These are phyloP conservation scores for Colletotrichum karsti DNA, from an alignment of 2,329 filamentous ascomycete genomes.

Conservation along the genomic window DNA sequence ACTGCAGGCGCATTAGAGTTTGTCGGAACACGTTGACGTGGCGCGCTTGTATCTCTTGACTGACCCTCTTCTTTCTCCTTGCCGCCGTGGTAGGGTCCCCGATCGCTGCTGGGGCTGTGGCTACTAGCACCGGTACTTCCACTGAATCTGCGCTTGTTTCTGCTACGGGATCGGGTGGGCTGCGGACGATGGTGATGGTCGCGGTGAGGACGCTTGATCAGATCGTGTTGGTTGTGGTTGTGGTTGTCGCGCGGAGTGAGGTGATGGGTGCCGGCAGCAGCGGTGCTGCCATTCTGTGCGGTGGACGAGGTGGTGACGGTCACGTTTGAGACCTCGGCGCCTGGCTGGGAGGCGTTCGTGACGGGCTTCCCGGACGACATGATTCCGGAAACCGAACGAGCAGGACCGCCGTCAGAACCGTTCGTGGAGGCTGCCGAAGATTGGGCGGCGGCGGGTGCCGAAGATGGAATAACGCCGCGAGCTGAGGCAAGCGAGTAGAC, in stretches of 20 bases:
- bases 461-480: slow-evolving; percentile 59
- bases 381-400: slow-evolving; percentile 54
- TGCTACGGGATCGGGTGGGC: slow-evolving; percentile 70
- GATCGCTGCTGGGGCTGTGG: slow-evolving; percentile 80
- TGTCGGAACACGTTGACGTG: slow-evolving; percentile 26
- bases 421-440: slow-evolving; percentile 62
- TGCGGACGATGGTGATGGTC: slow-evolving; percentile 47
- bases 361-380: slow-evolving; percentile 54
- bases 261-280: slow-evolving; percentile 52
- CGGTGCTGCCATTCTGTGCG: slow-evolving; percentile 42
- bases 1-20: slow-evolving; percentile 43
- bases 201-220: slow-evolving; percentile 43
- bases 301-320: slow-evolving; percentile 62
- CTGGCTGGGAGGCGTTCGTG: slow-evolving; percentile 53
- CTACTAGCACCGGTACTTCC: slow-evolving; percentile 85
- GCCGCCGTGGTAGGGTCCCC: slow-evolving; percentile 52
- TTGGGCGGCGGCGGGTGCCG: slow-evolving; percentile 59
- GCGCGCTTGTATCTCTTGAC: slow-evolving; percentile 32
- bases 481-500: slow-evolving; percentile 75
- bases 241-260: slow-evolving; percentile 51
- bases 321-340: slow-evolving; percentile 59
- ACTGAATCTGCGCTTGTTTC: slow-evolving; percentile 79
- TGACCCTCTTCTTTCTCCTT: slow-evolving; percentile 66
- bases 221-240: slow-evolving; percentile 45
- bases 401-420: slow-evolving; percentile 57